A percentile compares a stretch with the other conserved stretches of the same genome.
These are phyloP conservation scores for Suhomyces kunorum DNA, from an alignment of 1,139 yeast species.

Conservation along the genomic window DNA sequence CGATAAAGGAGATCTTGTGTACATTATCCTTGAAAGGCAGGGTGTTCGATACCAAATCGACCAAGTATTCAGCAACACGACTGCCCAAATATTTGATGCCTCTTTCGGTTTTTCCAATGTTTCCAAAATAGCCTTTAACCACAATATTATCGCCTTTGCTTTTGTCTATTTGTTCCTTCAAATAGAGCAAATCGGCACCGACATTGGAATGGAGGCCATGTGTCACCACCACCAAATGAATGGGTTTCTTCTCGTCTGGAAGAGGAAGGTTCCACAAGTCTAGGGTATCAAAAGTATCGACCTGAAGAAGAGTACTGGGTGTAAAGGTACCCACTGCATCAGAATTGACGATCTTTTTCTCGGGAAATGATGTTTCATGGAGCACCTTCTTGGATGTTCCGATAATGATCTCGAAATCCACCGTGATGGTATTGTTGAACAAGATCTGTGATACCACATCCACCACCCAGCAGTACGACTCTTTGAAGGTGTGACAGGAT, in stretches of 20 bases:
- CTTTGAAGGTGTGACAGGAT: constrained; percentile 25
- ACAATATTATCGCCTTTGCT: constrained; percentile 56
- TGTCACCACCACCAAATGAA: constrained; percentile 76
- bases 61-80: constrained; percentile 74
- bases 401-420: constrained; percentile 67
- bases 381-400: constrained; percentile 53
- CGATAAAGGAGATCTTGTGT: constrained; percentile 75
- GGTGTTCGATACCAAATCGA: constrained; percentile 54
- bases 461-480: constrained; percentile 67
- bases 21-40: constrained; percentile 39
- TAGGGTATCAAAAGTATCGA: constrained; percentile 57
- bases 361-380: constrained; percentile 35
- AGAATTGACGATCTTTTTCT: constrained; percentile 31
- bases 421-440: constrained; percentile 68
- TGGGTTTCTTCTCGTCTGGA: constrained; percentile 49
- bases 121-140: constrained; percentile 81
- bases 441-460: constrained; percentile 86
- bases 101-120: constrained; percentile 85
- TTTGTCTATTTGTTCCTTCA: constrained; percentile 77
- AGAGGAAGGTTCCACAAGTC: constrained; percentile 71
- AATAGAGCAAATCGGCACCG: constrained; percentile 82
- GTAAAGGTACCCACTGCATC: constrained; percentile 34
- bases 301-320: constrained; percentile 28
- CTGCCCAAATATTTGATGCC: constrained; percentile 87
- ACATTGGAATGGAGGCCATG: constrained; percentile 93